Conservation (phyloP, 2,329 filamentous ascomycete genomes). For the Fusarium sp. region DNA sequence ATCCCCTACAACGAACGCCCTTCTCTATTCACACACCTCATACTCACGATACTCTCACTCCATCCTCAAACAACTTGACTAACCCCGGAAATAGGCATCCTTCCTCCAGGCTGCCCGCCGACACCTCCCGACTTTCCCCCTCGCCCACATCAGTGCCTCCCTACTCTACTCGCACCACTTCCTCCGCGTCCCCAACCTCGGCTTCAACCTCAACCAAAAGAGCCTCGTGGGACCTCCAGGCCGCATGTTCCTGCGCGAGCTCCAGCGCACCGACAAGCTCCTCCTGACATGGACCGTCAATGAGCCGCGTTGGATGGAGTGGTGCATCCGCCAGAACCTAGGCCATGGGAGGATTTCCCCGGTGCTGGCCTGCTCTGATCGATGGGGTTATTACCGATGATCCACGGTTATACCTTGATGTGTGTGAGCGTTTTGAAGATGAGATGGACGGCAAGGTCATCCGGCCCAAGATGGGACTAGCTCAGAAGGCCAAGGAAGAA, state of each 20-base stretch:
- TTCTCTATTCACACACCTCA: background rate
- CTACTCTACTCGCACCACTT: conserved; percentile 78
- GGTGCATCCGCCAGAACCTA: conserved; percentile 68
- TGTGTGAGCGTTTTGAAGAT: conserved; percentile 60
- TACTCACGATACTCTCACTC: background rate
- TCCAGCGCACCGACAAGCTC: conserved; percentile 61
- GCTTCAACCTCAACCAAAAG: conserved; percentile 82
- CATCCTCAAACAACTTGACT: background rate
- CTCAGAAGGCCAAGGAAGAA: conserved; percentile 21
- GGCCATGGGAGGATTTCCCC: conserved; percentile 49
- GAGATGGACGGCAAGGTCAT: conserved; percentile 46
- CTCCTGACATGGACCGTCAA: conserved; percentile 93
- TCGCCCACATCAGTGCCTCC: conserved; percentile 77
- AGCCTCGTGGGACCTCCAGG: conserved; percentile 78
- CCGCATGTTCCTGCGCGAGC: conserved; percentile 72
- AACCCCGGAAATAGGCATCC: conserved; percentile 60
- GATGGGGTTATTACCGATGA: conserved; percentile 92
- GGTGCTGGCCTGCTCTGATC: conserved; percentile 53
- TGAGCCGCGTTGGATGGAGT: conserved; percentile 81
- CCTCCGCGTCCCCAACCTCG: conserved; percentile 72
- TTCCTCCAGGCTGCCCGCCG: conserved; percentile 74
- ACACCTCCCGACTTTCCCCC: conserved; percentile 71
- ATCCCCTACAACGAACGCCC: background rate
- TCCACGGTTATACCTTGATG: conserved; percentile 73
- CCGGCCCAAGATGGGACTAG: conserved; percentile 17